Base-by-base conservation (phyloP, 2,329 filamentous ascomycete species). In the Colletotrichum gloeosporioides region DNA sequence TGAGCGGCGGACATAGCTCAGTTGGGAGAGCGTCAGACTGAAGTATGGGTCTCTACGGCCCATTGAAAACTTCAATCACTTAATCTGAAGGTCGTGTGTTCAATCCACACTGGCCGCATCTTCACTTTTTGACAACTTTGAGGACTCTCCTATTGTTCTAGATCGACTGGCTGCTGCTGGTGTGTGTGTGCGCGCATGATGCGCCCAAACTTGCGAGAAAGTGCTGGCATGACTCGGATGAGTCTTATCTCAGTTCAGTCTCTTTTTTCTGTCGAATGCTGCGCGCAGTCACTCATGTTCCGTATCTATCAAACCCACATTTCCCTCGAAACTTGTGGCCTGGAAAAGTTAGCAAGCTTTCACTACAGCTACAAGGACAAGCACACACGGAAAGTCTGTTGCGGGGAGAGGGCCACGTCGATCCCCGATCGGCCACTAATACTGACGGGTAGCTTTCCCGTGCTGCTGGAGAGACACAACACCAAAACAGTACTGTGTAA, bases 21-120 rank as follows among this genome's bases (percentile, higher is more conserved):
- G 72, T 75, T 75, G 72, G 72, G 72, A 75, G 72, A 75, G 67
- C 72, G 72, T 75, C 68, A 75, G 72, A 71, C 72, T 75, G 72
- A 75, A 75, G 72, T 55, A 71, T 74, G 72, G 68, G 49, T 70
- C 49, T 15, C 9, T 5, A 2, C 4, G 31, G 39, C 49, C 67
- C 68, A 36, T 74, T 71, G 27, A 53, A 39, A 75, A 75, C 72
- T 75, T 75, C 68, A 75, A 29, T 75, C 72, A 65, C 16, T 62
- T 13, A 4, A 75, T 75, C 72, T 75, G 72, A 75, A 75, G 72
- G 72, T 75, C 72, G 72, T 75, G 72, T 75, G 72, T 75, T 71
- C 61, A 75, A 75, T 71, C 72, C 72, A 75, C 72, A 71, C 72
- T 75, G 72, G 72, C 69, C 72, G 72, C 72, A 75, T 75, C 68